phyloP scores from a whole-genome alignment of 495 filamentous ascomycete genomes.

The Daldinia caldariorum region DNA sequence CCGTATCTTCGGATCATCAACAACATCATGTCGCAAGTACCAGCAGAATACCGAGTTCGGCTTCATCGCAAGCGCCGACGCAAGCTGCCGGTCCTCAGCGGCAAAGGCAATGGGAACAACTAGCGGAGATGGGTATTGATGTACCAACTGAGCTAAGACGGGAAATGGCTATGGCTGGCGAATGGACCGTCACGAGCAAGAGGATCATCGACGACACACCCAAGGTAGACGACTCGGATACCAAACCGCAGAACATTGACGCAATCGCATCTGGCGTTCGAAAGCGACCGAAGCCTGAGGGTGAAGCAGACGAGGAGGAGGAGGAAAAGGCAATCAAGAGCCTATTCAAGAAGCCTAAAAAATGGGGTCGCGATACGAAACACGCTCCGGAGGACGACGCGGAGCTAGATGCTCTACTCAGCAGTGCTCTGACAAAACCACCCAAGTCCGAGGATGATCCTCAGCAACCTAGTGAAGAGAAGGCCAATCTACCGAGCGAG shows the following conservation, averaged over 20 bases:
- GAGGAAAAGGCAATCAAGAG: constrained; percentile 65
- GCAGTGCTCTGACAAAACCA: constrained; percentile 49
- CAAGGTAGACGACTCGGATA: constrained; percentile 35
- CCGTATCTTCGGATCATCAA: constrained; percentile 43
- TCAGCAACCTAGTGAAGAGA: constrained; percentile 16
- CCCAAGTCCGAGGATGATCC: constrained; percentile 45
- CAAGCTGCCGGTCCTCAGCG: constrained; percentile 70
- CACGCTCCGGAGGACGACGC: constrained; percentile 70
- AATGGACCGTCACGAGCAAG: constrained; percentile 82
- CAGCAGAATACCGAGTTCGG: constrained; percentile 27
- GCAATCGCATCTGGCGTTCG: constrained; percentile 65
- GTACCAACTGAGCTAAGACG: constrained; percentile 81
- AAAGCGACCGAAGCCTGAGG: constrained; percentile 71
- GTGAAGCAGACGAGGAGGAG: constrained; percentile 66
- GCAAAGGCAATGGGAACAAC: constrained; percentile 84
- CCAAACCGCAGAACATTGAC: constrained; percentile 52
- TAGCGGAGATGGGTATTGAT: constrained; percentile 86
- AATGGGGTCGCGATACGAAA: constrained; percentile 78
- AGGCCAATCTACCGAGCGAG: constrained; percentile 50
- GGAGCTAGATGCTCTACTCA: constrained; percentile 78
- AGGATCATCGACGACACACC: constrained; percentile 48
- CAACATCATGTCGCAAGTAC: constrained; percentile 22
- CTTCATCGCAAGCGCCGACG: constrained; percentile 29
- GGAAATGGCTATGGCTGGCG: constrained; percentile 88
- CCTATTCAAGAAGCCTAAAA: constrained; percentile 66